A percentile compares a stretch with the other conserved stretches of the same genome.
Conservation (phyloP, 1,139 yeast genomes). For the Protomyces macrosporus region DNA sequence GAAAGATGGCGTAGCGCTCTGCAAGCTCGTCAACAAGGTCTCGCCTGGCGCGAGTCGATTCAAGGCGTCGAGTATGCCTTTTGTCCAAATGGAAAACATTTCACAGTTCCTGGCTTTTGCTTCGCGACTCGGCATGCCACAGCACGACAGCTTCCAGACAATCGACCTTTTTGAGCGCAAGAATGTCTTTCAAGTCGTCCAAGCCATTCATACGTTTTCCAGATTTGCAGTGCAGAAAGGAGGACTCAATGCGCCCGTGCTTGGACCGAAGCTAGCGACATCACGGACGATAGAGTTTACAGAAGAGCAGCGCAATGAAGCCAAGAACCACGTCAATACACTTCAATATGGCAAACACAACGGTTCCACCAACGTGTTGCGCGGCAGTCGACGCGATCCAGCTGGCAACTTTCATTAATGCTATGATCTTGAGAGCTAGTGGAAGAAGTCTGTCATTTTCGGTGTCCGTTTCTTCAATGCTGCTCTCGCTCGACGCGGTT, state of each 20-base stretch:
- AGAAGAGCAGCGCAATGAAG: conserved; percentile 38
- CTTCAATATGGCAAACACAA: conserved; percentile 47
- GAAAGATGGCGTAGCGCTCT: conserved; percentile 62
- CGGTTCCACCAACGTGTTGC: conserved; percentile 9
- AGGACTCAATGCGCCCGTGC: conserved; percentile 43
- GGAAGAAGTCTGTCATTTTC: conserved; percentile 23
- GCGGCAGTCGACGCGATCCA: conserved; percentile 23
- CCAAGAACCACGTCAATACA: conserved; percentile 50
- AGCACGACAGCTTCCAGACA: conserved; percentile 79
- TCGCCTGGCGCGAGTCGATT: conserved; percentile 35
- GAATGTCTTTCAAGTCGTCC: conserved; percentile 73
- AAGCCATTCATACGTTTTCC: conserved; percentile 68
- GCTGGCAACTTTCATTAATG: conserved; percentile 25
- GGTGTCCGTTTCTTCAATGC: conserved; percentile 3
- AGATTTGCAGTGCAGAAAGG: conserved; percentile 52
- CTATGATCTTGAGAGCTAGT: background rate
- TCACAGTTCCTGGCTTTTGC: conserved; percentile 57
- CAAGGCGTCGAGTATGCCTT: conserved; percentile 70
- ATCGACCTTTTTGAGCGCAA: conserved; percentile 67
- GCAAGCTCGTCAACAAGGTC: conserved; percentile 26
- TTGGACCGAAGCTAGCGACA: conserved; percentile 48
- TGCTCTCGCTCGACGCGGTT: conserved; percentile 6
- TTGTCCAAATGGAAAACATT: conserved; percentile 84
- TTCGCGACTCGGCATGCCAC: conserved; percentile 68
- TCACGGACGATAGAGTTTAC: conserved; percentile 31